A percentile compares a stretch with the other conserved stretches of the same genome.
These are phyloP conservation scores for Termitomyces sp. DNA, from an alignment of 768 basidiomycete species.

Conservation along the genomic window DNA sequence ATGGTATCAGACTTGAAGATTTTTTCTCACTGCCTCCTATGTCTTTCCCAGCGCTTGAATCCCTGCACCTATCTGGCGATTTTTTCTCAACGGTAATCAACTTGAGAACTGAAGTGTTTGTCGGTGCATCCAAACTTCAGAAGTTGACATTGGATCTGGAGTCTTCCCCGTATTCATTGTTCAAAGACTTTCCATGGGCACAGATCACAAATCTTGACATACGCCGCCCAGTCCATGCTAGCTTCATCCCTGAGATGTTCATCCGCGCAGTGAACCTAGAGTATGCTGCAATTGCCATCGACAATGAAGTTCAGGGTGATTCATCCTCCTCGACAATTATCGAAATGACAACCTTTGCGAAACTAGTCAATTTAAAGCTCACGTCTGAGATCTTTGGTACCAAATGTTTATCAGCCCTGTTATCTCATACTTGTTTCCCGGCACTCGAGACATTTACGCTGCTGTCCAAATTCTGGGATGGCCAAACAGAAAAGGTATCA, in stretches of 20 bases:
- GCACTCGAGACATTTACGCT: background rate
- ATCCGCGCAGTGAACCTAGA: background rate
- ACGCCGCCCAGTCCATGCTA: background rate
- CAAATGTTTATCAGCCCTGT: background rate
- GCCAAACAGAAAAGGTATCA: background rate
- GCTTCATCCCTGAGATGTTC: background rate
- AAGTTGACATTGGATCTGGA: background rate
- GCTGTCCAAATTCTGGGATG: constrained; percentile 1
- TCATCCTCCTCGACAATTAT: background rate
- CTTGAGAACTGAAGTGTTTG: background rate
- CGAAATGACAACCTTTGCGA: background rate
- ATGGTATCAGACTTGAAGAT: background rate
- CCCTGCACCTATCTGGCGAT: background rate
- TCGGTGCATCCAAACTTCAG: background rate
- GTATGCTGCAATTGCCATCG: background rate
- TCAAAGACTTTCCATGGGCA: background rate
- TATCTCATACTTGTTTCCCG: background rate
- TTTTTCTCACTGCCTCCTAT: background rate
- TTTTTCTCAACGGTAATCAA: background rate
- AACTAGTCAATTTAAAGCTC: background rate
- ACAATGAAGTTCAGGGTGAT: background rate
- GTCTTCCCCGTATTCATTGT: too few species aligned
- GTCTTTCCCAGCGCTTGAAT: background rate
- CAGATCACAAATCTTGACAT: constrained; percentile 1
- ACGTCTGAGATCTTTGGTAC: background rate